Evolutionary conservation across 495 filamentous ascomycete genomes (phyloP).

Genomic region (Penicillium robsamsonii): DNA sequence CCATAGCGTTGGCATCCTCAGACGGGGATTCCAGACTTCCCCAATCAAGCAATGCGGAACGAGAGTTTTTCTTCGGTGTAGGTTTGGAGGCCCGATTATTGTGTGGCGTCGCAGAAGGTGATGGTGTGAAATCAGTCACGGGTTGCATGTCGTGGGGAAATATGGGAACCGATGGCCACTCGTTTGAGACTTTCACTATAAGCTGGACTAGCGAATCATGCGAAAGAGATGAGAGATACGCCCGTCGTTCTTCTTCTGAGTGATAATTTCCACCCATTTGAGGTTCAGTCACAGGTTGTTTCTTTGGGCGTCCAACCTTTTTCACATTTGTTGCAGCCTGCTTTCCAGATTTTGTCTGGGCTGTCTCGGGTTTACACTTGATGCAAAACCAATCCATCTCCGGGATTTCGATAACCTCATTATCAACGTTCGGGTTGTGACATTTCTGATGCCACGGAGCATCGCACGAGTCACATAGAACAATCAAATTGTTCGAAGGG

Average conservation of each 20-base stretch:
- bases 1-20: not conserved
- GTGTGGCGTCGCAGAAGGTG: not conserved
- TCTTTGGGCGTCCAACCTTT: slow-evolving; percentile 5
- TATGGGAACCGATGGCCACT: slow-evolving; percentile 37
- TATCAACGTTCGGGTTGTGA: slow-evolving; percentile 77
- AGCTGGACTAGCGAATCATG: slow-evolving; percentile 43
- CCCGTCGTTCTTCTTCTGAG: slow-evolving; percentile 34
- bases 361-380: slow-evolving; percentile 55
- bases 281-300: not conserved
- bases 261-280: slow-evolving; percentile 30
- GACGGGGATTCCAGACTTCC: not conserved
- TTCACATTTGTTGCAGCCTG: not conserved
- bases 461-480: slow-evolving; percentile 93
- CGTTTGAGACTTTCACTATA: slow-evolving; percentile 33
- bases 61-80: slow-evolving; percentile 8
- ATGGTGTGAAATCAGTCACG: not conserved
- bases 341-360: slow-evolving; percentile 18
- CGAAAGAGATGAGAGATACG: slow-evolving; percentile 42
- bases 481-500: slow-evolving; percentile 77
- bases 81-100: not conserved
- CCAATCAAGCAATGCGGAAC: not conserved
- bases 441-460: slow-evolving; percentile 87
- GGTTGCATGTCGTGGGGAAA: slow-evolving; percentile 37
- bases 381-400: slow-evolving; percentile 77
- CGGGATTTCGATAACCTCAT: slow-evolving; percentile 63